Percentiles rank a stretch among this genome's conserved stretches.
phyloP scores from a whole-genome alignment of 441 rosid species.

The Corymbia calophylla region DNA sequence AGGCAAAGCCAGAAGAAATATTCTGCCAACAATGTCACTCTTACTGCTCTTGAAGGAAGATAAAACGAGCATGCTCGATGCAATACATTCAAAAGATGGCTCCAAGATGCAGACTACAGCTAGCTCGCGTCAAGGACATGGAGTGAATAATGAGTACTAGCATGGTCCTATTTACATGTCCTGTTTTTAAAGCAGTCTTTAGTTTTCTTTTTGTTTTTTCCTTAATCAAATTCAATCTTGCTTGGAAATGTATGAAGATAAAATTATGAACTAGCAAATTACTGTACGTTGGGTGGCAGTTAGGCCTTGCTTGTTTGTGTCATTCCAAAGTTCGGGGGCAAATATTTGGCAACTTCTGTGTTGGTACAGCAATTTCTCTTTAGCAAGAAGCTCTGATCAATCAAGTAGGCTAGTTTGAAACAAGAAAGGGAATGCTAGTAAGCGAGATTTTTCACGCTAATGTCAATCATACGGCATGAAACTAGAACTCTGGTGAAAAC shows the following conservation, averaged over 20 bases:
- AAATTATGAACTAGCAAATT: not conserved
- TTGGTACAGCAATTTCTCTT: not conserved
- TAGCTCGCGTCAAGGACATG: not conserved
- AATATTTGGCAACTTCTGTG: not conserved
- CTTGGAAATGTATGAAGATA: not conserved
- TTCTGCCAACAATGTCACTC: conserved; percentile 10
- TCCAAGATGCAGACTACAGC: not conserved
- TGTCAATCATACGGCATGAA: not conserved
- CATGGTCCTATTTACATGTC: not conserved
- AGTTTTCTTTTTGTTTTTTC: not conserved
- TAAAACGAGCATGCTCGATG: not conserved
- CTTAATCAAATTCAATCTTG: not conserved
- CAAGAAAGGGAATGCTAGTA: not conserved
- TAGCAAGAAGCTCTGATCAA: not conserved
- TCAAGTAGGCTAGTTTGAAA: not conserved
- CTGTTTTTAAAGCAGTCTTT: not conserved
- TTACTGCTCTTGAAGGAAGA: conserved; percentile 10
- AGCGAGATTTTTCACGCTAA: not conserved
- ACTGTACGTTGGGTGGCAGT: not conserved
- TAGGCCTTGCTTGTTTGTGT: not conserved
- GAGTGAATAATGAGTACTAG: not conserved
- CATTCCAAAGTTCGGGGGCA: not conserved
- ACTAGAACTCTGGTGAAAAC: not conserved
- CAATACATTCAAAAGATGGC: not conserved
- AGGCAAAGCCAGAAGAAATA: not conserved